Conservation (phyloP, 2,329 filamentous ascomycete genomes). For the Xylaria arbuscula region DNA sequence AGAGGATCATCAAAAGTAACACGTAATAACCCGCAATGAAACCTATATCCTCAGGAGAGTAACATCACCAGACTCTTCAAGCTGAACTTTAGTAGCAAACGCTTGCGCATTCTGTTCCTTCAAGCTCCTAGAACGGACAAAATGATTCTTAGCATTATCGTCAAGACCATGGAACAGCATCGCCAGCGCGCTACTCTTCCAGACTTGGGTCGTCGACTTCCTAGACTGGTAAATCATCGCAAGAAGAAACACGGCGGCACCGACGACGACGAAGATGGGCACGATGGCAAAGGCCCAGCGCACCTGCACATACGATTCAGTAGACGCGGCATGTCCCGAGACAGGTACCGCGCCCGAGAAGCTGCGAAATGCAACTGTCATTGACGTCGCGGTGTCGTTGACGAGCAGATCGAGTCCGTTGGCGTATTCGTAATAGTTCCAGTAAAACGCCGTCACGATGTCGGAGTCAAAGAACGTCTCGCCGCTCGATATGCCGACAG, state of each 20-base stretch:
- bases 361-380: slow-evolving; percentile 52
- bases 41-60: slow-evolving; percentile 17
- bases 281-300: slow-evolving; percentile 52
- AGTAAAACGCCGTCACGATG: slow-evolving; percentile 54
- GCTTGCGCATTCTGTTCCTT: slow-evolving; percentile 45
- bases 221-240: slow-evolving; percentile 45
- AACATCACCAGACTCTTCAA: slow-evolving; percentile 41
- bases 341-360: slow-evolving; percentile 46
- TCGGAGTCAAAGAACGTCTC: slow-evolving; percentile 52
- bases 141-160: slow-evolving; percentile 41
- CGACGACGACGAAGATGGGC: slow-evolving; percentile 48
- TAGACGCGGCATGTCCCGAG: slow-evolving; percentile 46
- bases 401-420: slow-evolving; percentile 52
- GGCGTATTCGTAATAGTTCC: slow-evolving; percentile 54
- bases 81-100: slow-evolving; percentile 43
- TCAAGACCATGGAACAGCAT: slow-evolving; percentile 53
- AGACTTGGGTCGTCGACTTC: slow-evolving; percentile 41
- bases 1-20: too few relatives aligned
- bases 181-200: slow-evolving; percentile 53
- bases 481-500: slow-evolving; percentile 50
- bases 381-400: slow-evolving; percentile 50
- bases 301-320: slow-evolving; percentile 51
- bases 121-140: slow-evolving; percentile 40
- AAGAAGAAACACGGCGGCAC: slow-evolving; percentile 48
- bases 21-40: too few relatives aligned